A percentile compares a stretch with the other conserved stretches of the same genome.
phyloP scores from a whole-genome alignment of 345 rosid species.

The Rhizophora apiculata region DNA sequence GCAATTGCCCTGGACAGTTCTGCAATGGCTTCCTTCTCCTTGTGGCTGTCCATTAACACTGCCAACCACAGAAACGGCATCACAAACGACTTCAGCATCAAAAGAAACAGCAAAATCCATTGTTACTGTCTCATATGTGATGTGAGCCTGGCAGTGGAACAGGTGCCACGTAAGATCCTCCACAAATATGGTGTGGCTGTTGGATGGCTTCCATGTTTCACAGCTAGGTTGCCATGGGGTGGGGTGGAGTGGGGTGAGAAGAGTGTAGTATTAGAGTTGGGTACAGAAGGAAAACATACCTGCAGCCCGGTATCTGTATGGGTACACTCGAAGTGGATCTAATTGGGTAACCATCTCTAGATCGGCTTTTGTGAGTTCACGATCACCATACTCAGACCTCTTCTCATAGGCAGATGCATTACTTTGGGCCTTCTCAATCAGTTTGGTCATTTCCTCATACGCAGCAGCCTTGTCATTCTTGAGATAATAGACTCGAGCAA shows the following conservation, averaged over 20 bases:
- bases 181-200: too few species aligned
- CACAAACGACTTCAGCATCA: not conserved
- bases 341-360: slow-evolving; percentile 85
- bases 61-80: slow-evolving; percentile 17
- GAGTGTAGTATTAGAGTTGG: not conserved
- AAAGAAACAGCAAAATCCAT: not conserved
- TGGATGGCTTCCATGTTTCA: too few species aligned
- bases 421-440: slow-evolving; percentile 77
- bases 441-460: slow-evolving; percentile 83
- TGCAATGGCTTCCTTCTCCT: slow-evolving; percentile 82
- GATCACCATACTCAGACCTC: slow-evolving; percentile 94
- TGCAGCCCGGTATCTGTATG: slow-evolving; percentile 96
- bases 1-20: slow-evolving; percentile 86
- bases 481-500: slow-evolving; percentile 87
- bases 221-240: too few species aligned
- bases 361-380: slow-evolving; percentile 81
- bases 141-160: too few species aligned
- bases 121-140: not conserved
- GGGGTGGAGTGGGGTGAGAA: too few species aligned
- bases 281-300: slow-evolving; percentile 38
- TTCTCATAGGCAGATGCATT: slow-evolving; percentile 97
- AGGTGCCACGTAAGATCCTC: too few species aligned
- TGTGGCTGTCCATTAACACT: slow-evolving; percentile 91
- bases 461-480: slow-evolving; percentile 75
- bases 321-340: slow-evolving; percentile 97